phyloP scores from a whole-genome alignment of 306 rosid genomes.

The Citrullus amarus region DNA sequence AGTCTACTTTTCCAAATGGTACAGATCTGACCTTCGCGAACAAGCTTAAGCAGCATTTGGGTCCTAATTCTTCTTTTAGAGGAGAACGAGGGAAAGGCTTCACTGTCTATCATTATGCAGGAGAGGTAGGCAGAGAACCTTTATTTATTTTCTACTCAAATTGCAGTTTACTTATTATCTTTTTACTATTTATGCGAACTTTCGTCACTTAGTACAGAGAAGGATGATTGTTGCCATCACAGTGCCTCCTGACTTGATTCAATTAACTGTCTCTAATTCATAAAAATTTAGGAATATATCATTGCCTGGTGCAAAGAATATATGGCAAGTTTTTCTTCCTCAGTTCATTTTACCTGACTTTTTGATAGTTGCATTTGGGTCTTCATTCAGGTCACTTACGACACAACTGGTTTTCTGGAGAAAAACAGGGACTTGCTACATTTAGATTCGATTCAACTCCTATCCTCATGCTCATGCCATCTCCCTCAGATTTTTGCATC shows the following conservation, averaged over 20 bases:
- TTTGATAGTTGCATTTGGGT: conserved; percentile 29
- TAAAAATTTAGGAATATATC: not conserved
- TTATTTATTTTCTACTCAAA: not conserved
- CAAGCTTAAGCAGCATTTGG: conserved; percentile 93
- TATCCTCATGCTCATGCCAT: conserved; percentile 81
- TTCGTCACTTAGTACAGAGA: not conserved
- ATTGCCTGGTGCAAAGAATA: not conserved
- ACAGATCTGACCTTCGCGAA: conserved; percentile 82
- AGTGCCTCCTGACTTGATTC: not conserved
- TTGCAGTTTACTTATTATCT: not conserved
- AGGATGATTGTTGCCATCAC: not conserved
- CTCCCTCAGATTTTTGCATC: conserved; percentile 90
- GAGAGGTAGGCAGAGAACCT: conserved; percentile 52
- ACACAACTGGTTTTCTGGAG: conserved; percentile 90
- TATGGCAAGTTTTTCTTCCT: not conserved
- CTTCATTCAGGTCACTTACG: conserved; percentile 73
- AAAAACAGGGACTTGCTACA: conserved; percentile 94
- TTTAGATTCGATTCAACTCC: conserved; percentile 84
- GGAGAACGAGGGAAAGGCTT: conserved; percentile 89
- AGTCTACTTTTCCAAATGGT: conserved; percentile 97
- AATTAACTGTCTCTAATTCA: not conserved
- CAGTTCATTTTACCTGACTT: conserved; percentile 17
- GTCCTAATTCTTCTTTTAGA: conserved; percentile 63
- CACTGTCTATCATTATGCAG: conserved; percentile 84
- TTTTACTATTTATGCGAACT: not conserved